Evolutionary conservation across 2,329 filamentous ascomycete species (phyloP).

Genomic region (Pseudonectria foliicola): DNA sequence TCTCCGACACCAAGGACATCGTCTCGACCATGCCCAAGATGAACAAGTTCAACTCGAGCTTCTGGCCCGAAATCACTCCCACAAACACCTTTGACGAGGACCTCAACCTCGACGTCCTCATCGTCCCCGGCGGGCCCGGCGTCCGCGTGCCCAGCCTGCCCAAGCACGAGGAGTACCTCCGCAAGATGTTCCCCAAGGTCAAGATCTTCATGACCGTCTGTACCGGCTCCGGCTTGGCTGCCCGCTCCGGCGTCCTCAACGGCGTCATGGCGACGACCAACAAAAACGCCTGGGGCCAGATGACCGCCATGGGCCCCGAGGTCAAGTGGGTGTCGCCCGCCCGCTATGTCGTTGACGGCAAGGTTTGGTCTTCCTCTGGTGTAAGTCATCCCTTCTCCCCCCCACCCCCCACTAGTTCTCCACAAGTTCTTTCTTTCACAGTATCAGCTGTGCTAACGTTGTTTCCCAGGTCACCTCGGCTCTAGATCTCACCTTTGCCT

Average conservation of each 20-base stretch:
- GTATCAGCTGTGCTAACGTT: background rate
- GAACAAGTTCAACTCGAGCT: constrained; percentile 27
- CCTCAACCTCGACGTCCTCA: constrained; percentile 48
- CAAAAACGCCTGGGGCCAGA: constrained; percentile 48
- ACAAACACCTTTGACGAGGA: constrained; percentile 46
- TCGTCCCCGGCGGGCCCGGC: constrained; percentile 59
- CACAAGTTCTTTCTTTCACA: background rate
- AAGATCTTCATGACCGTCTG: constrained; percentile 58
- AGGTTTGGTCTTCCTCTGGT: constrained; percentile 60
- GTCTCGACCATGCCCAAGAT: constrained; percentile 28
- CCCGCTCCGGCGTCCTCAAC: constrained; percentile 52
- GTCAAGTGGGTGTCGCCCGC: constrained; percentile 56
- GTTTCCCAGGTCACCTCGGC: constrained; percentile 27
- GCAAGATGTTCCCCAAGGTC: constrained; percentile 37
- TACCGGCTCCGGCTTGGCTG: constrained; percentile 54
- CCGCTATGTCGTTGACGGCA: constrained; percentile 58
- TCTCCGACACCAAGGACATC: constrained; percentile 34
- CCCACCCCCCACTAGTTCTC: too few species aligned
- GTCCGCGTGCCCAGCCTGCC: constrained; percentile 26
- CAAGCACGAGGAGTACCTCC: constrained; percentile 34
- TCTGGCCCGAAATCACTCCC: constrained; percentile 30
- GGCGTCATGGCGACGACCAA: constrained; percentile 59
- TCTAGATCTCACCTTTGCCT: constrained; percentile 31
- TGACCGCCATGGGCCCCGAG: constrained; percentile 38
- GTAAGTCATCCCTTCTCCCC: constrained; percentile 19